Base-by-base conservation (phyloP, 1,139 yeast species). In the Suhomyces taliae region DNA sequence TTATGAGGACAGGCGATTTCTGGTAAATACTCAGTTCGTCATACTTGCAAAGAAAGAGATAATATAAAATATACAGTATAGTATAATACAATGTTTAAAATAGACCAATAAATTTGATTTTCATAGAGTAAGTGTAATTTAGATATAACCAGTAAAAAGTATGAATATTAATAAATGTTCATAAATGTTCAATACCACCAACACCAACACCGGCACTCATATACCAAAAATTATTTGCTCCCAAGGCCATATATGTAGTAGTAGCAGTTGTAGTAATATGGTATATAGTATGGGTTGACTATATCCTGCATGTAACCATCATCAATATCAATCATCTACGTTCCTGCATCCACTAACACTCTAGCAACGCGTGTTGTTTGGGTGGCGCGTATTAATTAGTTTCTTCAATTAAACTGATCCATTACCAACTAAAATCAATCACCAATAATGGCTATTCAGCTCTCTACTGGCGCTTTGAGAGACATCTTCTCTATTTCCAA, bases 1-100 rank as follows among this genome's bases (percentile, higher is more conserved):
- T 68, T 74, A 51, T 73, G 32, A 29, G 9, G 32, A 9, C n/a
- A 9, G 3, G 32, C n/a, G 32, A 11, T 29, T 29, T 29, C 32
- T 29, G 32, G 32, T 29, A 29, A 29, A 29, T 29, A 9, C 32
- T 29, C 32, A 29, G 11, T 3, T 29, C 32, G 32, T 29, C 32
- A 29, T 29, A 29, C 24, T 19, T 19, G n/a, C 9, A 29, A 29
- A 29, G n/a, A 29, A 2, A 29, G n/a, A 29, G n/a, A 29, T 9
- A 29, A 29, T 9, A 29, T 9, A 29, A 4, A 29, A 29, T 9
- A 11, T 9, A 29, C 9, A 29, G 7, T 2, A 29, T 29, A 9
- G 7, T 29, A 10, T 8, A 8, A 29, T 29, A 29, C n/a, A 29
- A 10, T 29, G 32, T 29, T 19, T 19, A 19, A 19, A 19, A 19